phyloP scores from a whole-genome alignment of 768 basidiomycete genomes.

The Boletus coccyginus region DNA sequence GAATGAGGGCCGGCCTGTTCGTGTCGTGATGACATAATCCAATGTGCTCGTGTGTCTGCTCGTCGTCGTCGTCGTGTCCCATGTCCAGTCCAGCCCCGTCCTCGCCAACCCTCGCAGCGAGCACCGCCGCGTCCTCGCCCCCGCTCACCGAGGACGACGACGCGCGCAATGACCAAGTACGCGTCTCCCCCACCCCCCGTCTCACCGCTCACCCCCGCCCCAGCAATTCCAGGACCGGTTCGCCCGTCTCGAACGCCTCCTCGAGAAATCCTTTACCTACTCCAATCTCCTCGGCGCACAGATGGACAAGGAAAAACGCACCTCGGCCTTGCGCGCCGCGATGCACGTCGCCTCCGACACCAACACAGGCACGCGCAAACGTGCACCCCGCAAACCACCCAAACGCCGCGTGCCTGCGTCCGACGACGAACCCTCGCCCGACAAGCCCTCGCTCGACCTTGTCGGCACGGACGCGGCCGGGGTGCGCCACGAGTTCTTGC shows the following conservation, averaged over 20 bases:
- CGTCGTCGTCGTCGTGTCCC: too few species aligned
- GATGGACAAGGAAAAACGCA: slow-evolving; percentile 61
- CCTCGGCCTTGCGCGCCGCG: slow-evolving; percentile 27
- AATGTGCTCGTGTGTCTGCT: not conserved
- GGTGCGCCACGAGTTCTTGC: slow-evolving; percentile 49
- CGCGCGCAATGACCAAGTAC: slow-evolving; percentile 3
- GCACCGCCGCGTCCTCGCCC: slow-evolving; percentile 29
- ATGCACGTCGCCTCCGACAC: slow-evolving; percentile 19
- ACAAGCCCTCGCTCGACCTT: slow-evolving; percentile 12
- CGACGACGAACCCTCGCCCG: not conserved
- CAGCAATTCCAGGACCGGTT: slow-evolving; percentile 53
- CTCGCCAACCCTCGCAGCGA: slow-evolving; percentile 13
- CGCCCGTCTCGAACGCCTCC: slow-evolving; percentile 56
- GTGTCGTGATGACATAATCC: slow-evolving; percentile 30
- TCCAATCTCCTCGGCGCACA: slow-evolving; percentile 66
- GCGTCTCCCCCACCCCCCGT: not conserved
- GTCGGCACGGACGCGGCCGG: not conserved
- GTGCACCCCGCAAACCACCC: slow-evolving; percentile 4
- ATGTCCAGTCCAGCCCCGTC: slow-evolving; percentile 29
- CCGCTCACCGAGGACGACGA: slow-evolving; percentile 19
- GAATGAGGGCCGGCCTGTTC: slow-evolving; percentile 26
- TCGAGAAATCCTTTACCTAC: slow-evolving; percentile 77
- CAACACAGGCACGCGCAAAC: slow-evolving; percentile 11
- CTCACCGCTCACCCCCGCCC: not conserved
- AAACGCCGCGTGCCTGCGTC: slow-evolving; percentile 11